A percentile compares a stretch with the other conserved stretches of the same genome.
Evolutionary conservation across 768 basidiomycete species (phyloP).

Genomic region (Phlebiopsis flavidoalba): DNA sequence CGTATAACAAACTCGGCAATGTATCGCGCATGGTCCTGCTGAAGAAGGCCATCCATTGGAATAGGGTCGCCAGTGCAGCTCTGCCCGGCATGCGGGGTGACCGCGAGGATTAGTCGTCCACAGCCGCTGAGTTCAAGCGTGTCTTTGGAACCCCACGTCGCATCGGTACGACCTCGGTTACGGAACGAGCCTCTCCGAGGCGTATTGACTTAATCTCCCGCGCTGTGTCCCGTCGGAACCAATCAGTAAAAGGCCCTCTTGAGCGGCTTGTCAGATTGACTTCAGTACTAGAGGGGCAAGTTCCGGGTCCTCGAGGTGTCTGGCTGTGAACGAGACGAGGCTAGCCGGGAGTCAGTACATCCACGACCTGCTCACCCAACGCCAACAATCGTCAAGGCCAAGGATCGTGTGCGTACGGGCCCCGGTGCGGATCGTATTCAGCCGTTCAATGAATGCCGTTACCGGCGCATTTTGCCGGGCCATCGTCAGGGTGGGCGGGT

Average conservation of each 20-base stretch:
- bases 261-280: conserved; percentile 76
- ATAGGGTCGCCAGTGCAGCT: conserved; percentile 91
- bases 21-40: conserved; percentile 87
- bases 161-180: conserved; percentile 90
- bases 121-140: conserved; percentile 88
- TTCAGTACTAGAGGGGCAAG: conserved; percentile 65
- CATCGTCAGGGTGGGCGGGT: conserved; percentile 93
- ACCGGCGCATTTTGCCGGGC: too few species aligned
- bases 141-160: conserved; percentile 80
- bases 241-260: conserved; percentile 92
- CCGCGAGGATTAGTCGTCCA: conserved; percentile 97
- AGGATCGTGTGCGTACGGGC: conserved; percentile 57
- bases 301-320: conserved; percentile 52
- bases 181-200: conserved; percentile 78
- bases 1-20: conserved; percentile 85
- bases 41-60: conserved; percentile 97
- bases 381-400: conserved; percentile 55
- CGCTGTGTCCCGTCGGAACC: conserved; percentile 95
- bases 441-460: conserved; percentile 80
- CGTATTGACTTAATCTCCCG: conserved; percentile 89
- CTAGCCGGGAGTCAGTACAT: conserved; percentile 26
- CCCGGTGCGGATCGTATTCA: conserved; percentile 40
- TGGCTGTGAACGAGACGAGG: conserved; percentile 29
- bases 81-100: conserved; percentile 82
- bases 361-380: conserved; percentile 43